Conservation (phyloP, 176 grass and related monocot species). For the Alopecurus myosuroides region DNA sequence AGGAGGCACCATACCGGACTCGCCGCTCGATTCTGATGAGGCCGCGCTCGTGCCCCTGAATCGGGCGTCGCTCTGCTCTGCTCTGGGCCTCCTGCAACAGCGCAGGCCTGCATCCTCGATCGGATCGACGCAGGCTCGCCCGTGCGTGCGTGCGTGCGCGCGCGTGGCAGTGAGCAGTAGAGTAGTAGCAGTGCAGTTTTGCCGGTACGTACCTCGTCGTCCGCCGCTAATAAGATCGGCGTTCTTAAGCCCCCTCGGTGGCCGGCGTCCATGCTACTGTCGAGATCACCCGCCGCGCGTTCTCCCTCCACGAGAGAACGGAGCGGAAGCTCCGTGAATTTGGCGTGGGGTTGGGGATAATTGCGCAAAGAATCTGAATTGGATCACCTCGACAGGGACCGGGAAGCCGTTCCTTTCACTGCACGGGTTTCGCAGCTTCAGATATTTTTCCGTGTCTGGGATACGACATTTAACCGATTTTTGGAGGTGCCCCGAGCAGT, state of each 20-base stretch:
- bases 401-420: neutral
- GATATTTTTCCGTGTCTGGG: neutral
- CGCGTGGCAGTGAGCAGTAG: neutral
- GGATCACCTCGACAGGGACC: neutral
- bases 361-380: neutral
- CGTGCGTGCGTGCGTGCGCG: neutral
- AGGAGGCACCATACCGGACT: neutral
- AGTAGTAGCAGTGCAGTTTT: neutral
- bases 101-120: neutral
- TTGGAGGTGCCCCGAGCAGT: no score
- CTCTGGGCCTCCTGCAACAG: neutral
- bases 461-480: no score
- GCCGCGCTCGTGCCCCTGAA: neutral
- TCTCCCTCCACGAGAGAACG: neutral
- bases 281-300: neutral
- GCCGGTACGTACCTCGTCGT: slow-evolving; percentile 10
- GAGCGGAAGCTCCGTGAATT: neutral
- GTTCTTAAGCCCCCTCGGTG: neutral
- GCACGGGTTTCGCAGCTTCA: no score
- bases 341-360: neutral
- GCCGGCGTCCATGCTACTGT: neutral
- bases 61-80: neutral
- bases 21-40: neutral
- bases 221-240: neutral
- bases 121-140: no score